These are phyloP conservation scores for Jacaranda copaia DNA, from an alignment of 257 asterid species.

Conservation along the genomic window DNA sequence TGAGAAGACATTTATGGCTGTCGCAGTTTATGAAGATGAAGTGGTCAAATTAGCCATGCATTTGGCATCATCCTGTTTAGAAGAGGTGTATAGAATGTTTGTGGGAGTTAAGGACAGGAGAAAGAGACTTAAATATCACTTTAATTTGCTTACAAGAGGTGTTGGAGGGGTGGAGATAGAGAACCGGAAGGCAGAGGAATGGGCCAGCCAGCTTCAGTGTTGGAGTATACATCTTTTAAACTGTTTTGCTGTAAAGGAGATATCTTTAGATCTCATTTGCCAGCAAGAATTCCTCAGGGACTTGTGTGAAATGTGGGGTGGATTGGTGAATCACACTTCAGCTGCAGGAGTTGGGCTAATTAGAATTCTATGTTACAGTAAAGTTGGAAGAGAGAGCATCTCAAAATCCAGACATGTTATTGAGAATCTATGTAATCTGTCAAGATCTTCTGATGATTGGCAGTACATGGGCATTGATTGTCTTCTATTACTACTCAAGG, in stretches of 20 bases:
- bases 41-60: constrained; percentile 57
- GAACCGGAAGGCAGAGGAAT: constrained; percentile 80
- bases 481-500: constrained; percentile 71
- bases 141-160: constrained; percentile 72
- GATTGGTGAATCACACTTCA: constrained; percentile 63
- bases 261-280: constrained; percentile 65
- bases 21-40: constrained; percentile 57
- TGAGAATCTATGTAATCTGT: constrained; percentile 64
- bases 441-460: constrained; percentile 87
- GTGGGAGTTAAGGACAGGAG: constrained; percentile 54
- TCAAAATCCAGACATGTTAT: constrained; percentile 55
- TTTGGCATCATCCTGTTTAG: constrained; percentile 65
- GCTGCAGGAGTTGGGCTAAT: constrained; percentile 76
- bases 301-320: constrained; percentile 82
- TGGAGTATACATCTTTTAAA: constrained; percentile 85
- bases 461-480: constrained; percentile 89
- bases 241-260: constrained; percentile 74
- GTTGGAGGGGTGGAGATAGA: constrained; percentile 66
- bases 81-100: constrained; percentile 57
- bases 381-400: constrained; percentile 61
- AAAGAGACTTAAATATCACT: constrained; percentile 56
- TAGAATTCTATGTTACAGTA: constrained; percentile 66
- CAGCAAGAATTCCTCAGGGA: constrained; percentile 52
- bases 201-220: constrained; percentile 87
- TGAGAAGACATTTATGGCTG: constrained; percentile 52